Evolutionary conservation across 1,284 basidiomycete genomes (phyloP).

Genomic region (Cutaneotrichosporon spelunceum): DNA sequence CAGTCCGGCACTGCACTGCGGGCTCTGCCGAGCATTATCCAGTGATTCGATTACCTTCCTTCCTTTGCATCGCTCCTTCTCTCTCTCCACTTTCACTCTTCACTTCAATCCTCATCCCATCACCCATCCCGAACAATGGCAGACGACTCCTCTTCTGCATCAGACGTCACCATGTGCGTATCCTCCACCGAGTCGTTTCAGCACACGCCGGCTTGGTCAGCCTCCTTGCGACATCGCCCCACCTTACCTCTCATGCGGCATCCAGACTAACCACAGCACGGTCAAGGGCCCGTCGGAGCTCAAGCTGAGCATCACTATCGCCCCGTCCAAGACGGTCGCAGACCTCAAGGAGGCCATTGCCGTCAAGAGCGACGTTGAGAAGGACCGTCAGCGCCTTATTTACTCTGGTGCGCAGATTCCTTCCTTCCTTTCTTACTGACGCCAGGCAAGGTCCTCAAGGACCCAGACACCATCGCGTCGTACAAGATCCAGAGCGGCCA

Average conservation of each 20-base stretch:
- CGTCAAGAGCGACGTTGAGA: conserved; percentile 75
- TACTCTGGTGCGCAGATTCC: conserved; percentile 64
- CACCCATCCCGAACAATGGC: conserved; percentile 22
- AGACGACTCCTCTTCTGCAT: conserved; percentile 22
- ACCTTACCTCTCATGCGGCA: background rate
- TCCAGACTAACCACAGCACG: conserved; percentile 33
- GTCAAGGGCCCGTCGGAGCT: conserved; percentile 75
- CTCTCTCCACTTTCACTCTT: conserved; percentile 4
- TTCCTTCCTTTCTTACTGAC: background rate
- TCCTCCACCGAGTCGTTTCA: too few species aligned
- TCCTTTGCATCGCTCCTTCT: conserved; percentile 7
- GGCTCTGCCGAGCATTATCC: background rate
- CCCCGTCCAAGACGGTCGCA: conserved; percentile 64
- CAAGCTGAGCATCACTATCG: conserved; percentile 79
- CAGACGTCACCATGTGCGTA: conserved; percentile 34
- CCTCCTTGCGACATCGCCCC: background rate
- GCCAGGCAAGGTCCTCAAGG: conserved; percentile 58
- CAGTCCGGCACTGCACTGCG: background rate
- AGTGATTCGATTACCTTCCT: background rate
- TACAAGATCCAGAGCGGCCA: conserved; percentile 78
- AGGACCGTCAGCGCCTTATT: conserved; percentile 77
- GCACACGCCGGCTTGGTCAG: too few species aligned
- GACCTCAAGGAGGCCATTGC: conserved; percentile 85
- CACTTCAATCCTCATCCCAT: background rate
- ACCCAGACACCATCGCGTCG: conserved; percentile 71